phyloP scores from a whole-genome alignment of 148 eudicot genomes.

The Fagopyrum homotropicum region DNA sequence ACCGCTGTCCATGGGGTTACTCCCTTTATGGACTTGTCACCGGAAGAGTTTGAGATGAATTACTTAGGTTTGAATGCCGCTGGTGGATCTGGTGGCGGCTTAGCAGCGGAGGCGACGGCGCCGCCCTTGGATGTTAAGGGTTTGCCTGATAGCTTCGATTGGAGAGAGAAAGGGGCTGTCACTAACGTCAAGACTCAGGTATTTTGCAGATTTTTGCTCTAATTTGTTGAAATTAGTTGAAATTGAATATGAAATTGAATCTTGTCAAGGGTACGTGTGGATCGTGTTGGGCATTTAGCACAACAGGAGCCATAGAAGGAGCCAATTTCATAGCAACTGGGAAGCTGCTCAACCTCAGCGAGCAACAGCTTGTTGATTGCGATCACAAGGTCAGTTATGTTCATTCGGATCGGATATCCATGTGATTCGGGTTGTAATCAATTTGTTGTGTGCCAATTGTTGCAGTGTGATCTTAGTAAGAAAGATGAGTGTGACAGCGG shows the following conservation, averaged over 20 bases:
- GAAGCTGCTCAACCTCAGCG: constrained; percentile 72
- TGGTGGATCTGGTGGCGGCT: constrained; percentile 6
- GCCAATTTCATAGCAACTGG: constrained; percentile 88
- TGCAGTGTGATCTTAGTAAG: constrained; percentile 57
- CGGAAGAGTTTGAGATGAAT: constrained; percentile 55
- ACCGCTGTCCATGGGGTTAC: constrained; percentile 85
- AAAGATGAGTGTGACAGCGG: constrained; percentile 58
- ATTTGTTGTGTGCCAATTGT: background rate
- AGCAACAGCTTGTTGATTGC: constrained; percentile 93
- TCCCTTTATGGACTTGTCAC: constrained; percentile 61
- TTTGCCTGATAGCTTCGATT: constrained; percentile 74
- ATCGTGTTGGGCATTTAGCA: constrained; percentile 95
- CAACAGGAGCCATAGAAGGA: constrained; percentile 86
- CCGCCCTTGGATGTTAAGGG: constrained; percentile 37
- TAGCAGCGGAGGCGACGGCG: constrained; percentile 17
- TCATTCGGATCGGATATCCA: background rate
- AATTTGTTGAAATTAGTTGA: background rate
- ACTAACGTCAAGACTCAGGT: constrained; percentile 87
- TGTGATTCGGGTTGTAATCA: background rate
- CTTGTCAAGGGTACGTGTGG: constrained; percentile 63
- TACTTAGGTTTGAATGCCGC: constrained; percentile 45
- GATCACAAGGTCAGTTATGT: constrained; percentile 31
- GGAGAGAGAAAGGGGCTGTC: constrained; percentile 93
- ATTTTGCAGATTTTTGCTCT: background rate
- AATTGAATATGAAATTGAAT: no score